Percentiles rank a stretch among this genome's conserved stretches.
phyloP scores from a whole-genome alignment of 2,329 filamentous ascomycete genomes.

The Pseudogymnoascus verrucosus region DNA sequence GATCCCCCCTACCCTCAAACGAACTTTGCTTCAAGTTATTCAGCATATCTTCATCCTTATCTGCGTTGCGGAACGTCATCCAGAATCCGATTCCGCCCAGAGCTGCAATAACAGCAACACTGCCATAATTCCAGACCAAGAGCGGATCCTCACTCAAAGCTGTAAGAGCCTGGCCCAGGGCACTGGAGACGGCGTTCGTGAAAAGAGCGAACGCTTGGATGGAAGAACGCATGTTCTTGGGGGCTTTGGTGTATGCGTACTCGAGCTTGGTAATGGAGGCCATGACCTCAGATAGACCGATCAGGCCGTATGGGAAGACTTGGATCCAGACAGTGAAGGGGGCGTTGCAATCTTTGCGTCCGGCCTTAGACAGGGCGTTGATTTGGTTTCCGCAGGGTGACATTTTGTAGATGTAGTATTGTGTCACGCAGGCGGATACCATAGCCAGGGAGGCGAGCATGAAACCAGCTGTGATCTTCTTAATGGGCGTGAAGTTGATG shows the following conservation, averaged over 20 bases:
- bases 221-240: constrained; percentile 73
- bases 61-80: constrained; percentile 57
- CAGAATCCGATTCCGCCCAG: constrained; percentile 59
- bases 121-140: constrained; percentile 64
- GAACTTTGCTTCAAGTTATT: constrained; percentile 45
- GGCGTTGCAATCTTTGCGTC: constrained; percentile 25
- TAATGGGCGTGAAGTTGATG: constrained; percentile 66
- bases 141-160: constrained; percentile 55
- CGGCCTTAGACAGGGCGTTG: constrained; percentile 24
- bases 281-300: constrained; percentile 50
- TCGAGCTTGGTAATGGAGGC: constrained; percentile 57
- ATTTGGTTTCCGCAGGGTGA: constrained; percentile 53
- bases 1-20: constrained; percentile 15
- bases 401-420: constrained; percentile 55
- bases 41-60: constrained; percentile 58
- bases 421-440: constrained; percentile 48
- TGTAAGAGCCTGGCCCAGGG: constrained; percentile 62
- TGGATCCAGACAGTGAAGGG: constrained; percentile 59
- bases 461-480: constrained; percentile 66
- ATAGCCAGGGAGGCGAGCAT: constrained; percentile 54
- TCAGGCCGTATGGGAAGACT: constrained; percentile 38
- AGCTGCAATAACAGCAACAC: constrained; percentile 53
- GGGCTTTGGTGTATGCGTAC: constrained; percentile 71
- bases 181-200: constrained; percentile 61
- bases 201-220: constrained; percentile 63